A percentile compares a stretch with the other conserved stretches of the same genome.
Conservation (phyloP, 208 protist genomes). For the Naegleria gruberi region DNA sequence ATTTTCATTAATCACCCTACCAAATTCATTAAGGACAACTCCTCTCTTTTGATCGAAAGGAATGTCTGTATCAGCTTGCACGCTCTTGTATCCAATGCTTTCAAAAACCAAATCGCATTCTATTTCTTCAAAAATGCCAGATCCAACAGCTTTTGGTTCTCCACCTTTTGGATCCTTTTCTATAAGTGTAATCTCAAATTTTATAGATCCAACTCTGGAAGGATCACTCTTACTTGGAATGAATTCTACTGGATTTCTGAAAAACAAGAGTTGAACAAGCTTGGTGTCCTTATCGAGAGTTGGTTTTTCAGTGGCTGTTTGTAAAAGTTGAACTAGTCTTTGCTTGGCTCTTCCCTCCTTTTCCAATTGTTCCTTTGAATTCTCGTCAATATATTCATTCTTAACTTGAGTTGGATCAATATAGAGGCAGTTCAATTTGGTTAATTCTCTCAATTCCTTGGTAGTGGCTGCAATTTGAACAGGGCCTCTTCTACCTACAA, state of each 20-base stretch:
- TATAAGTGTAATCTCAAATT: background rate
- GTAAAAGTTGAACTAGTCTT: background rate
- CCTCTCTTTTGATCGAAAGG: slow-evolving; percentile 60
- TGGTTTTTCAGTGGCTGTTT: background rate
- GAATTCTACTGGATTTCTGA: background rate
- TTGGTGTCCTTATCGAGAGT: background rate
- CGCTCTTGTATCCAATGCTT: slow-evolving; percentile 63
- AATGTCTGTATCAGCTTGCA: slow-evolving; percentile 48
- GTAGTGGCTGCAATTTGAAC: slow-evolving; percentile 81
- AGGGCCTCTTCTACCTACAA: slow-evolving; percentile 75
- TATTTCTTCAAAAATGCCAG: slow-evolving; percentile 46
- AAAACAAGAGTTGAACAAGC: background rate
- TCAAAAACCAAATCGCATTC: slow-evolving; percentile 71
- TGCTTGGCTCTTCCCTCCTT: background rate
- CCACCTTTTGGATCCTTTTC: background rate
- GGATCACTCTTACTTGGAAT: background rate
- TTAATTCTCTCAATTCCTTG: slow-evolving; percentile 87
- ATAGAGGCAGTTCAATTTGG: background rate
- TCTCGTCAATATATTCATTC: background rate
- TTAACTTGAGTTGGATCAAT: background rate
- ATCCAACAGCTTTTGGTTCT: background rate
- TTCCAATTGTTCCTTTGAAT: slow-evolving; percentile 6
- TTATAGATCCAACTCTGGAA: background rate
- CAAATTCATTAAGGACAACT: slow-evolving; percentile 41
- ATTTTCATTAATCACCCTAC: slow-evolving; percentile 39